Evolutionary conservation across 176 grass and related monocot genomes (phyloP).

Genomic region (Cenchrus fungigraminus): DNA sequence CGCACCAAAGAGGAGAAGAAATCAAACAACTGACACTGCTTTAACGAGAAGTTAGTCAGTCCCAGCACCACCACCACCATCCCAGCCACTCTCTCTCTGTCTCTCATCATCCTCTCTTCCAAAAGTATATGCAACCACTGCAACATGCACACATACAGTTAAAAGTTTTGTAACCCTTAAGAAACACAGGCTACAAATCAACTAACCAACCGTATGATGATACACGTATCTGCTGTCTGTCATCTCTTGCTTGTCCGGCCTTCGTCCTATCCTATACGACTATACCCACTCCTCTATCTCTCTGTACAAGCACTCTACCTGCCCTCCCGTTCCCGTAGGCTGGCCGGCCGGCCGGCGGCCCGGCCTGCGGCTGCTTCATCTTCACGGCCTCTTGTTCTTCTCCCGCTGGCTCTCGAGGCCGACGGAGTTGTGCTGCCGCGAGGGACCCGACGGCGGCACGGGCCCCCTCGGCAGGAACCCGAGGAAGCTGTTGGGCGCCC

Average conservation of each 20-base stretch:
- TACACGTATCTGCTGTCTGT: neutral
- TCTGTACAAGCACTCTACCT: neutral
- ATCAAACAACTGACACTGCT: slow-evolving; percentile 18
- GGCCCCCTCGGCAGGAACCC: slow-evolving; percentile 69
- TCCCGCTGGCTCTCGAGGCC: slow-evolving; percentile 52
- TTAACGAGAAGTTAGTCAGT: slow-evolving; percentile 19
- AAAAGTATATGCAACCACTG: slow-evolving; percentile 5
- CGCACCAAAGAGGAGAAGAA: slow-evolving; percentile 20
- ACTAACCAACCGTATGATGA: neutral
- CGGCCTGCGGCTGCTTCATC: neutral
- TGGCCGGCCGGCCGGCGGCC: neutral
- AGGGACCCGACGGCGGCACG: slow-evolving; percentile 68
- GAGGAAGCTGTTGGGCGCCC: slow-evolving; percentile 50
- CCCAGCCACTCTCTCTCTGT: slow-evolving; percentile 3
- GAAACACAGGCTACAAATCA: slow-evolving; percentile 15
- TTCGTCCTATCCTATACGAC: neutral
- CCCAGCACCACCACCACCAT: neutral
- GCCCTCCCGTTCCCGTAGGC: neutral
- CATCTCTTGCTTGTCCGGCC: neutral
- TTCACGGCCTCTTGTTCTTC: slow-evolving; percentile 44
- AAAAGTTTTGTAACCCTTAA: neutral
- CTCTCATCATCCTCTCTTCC: neutral
- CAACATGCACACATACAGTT: slow-evolving; percentile 10
- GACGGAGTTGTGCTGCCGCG: slow-evolving; percentile 85
- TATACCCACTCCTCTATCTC: neutral